These are phyloP conservation scores for Apiospora rasikravindrae DNA, from an alignment of 2,329 filamentous ascomycete species.

Conservation along the genomic window DNA sequence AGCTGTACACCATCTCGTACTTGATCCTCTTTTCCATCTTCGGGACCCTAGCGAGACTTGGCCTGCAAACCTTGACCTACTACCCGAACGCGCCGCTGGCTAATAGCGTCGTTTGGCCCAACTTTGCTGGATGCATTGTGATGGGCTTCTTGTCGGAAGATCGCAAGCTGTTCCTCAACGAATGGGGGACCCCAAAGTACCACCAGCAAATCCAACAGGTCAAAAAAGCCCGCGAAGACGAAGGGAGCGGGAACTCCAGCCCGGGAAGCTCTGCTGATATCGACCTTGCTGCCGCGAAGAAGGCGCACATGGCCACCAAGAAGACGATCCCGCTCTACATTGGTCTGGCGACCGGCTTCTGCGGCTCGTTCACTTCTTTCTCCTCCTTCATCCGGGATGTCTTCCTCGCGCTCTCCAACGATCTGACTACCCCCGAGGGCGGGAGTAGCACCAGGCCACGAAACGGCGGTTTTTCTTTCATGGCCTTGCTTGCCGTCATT, in stretches of 20 bases:
- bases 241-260: slow-evolving; percentile 39
- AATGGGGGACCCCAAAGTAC: slow-evolving; percentile 60
- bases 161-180: slow-evolving; percentile 71
- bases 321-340: slow-evolving; percentile 90
- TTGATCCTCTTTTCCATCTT: slow-evolving; percentile 84
- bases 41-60: slow-evolving; percentile 83
- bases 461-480: slow-evolving; percentile 79
- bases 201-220: slow-evolving; percentile 42
- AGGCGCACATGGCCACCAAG: slow-evolving; percentile 69
- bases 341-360: slow-evolving; percentile 84
- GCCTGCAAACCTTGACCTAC: slow-evolving; percentile 77
- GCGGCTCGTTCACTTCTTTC: slow-evolving; percentile 89
- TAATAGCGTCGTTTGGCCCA: slow-evolving; percentile 84
- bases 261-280: slow-evolving; percentile 27
- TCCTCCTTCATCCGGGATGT: slow-evolving; percentile 82
- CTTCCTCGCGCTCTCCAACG: slow-evolving; percentile 81
- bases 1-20: slow-evolving; percentile 78
- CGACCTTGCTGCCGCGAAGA: slow-evolving; percentile 53
- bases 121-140: slow-evolving; percentile 78
- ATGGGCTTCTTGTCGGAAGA: slow-evolving; percentile 90
- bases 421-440: slow-evolving; percentile 60
- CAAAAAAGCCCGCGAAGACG: slow-evolving; percentile 42
- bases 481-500: slow-evolving; percentile 79
- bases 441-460: slow-evolving; percentile 51
- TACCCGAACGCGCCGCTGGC: slow-evolving; percentile 79